These are phyloP conservation scores for Saccharomyces jurei DNA, from an alignment of 805 yeast genomes.

Conservation along the genomic window DNA sequence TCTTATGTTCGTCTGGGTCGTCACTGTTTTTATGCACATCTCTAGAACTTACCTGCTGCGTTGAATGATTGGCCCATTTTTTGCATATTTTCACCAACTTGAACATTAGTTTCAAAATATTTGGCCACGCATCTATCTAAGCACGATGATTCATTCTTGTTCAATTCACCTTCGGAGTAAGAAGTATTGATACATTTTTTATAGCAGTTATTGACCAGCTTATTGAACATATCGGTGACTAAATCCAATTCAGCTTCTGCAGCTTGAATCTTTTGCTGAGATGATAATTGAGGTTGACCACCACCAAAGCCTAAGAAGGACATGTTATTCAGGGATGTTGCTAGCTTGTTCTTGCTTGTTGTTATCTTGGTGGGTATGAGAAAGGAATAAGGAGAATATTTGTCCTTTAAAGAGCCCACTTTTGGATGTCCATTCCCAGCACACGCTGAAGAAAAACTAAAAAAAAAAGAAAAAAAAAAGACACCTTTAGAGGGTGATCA, in stretches of 20 bases:
- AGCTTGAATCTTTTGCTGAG: slow-evolving; percentile 73
- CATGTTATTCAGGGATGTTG: slow-evolving; percentile 33
- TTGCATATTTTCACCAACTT: slow-evolving; percentile 78
- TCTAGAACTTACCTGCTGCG: slow-evolving; percentile 28
- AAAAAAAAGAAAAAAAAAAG: not conserved
- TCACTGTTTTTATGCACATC: slow-evolving; percentile 2
- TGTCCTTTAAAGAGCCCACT: not conserved
- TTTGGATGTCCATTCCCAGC: not conserved
- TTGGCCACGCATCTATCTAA: slow-evolving; percentile 93
- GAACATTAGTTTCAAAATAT: slow-evolving; percentile 88
- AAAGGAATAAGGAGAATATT: not conserved
- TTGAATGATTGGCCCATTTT: slow-evolving; percentile 39
- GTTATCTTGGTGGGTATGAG: not conserved
- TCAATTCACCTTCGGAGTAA: slow-evolving; percentile 66
- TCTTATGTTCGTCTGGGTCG: not conserved
- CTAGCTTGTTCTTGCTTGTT: not conserved
- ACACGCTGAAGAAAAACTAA: not conserved
- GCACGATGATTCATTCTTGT: slow-evolving; percentile 76
- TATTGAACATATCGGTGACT: slow-evolving; percentile 97
- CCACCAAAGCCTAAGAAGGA: slow-evolving; percentile 71
- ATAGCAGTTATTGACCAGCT: slow-evolving; percentile 82
- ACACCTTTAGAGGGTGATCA: not conserved
- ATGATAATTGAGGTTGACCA: slow-evolving; percentile 60
- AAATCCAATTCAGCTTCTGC: slow-evolving; percentile 96
- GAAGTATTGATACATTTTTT: slow-evolving; percentile 64